Percentiles rank a stretch among this genome's conserved stretches.
Conservation (phyloP, 257 asterid species). For the Jacaranda mimosifolia region DNA sequence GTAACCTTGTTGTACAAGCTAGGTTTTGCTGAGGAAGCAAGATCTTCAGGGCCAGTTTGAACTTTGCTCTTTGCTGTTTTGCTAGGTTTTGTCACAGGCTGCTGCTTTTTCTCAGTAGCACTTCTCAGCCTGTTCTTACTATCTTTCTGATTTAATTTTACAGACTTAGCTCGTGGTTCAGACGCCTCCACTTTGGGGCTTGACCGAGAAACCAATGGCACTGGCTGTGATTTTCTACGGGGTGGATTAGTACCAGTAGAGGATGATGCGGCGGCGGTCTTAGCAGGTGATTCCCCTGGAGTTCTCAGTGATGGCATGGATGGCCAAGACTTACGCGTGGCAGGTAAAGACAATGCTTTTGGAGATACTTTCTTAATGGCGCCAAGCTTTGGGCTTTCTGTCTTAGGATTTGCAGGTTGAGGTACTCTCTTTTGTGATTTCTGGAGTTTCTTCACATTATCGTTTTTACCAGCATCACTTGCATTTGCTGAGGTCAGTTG, state of each 20-base stretch:
- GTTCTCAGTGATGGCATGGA: conserved; percentile 60
- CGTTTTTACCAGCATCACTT: conserved; percentile 47
- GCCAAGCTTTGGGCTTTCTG: conserved; percentile 48
- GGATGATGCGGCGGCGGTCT: conserved; percentile 42
- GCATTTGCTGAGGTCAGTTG: conserved; percentile 47
- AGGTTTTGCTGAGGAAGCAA: conserved; percentile 54
- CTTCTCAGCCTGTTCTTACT: conserved; percentile 46
- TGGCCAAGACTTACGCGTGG: conserved; percentile 70
- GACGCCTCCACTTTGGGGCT: conserved; percentile 50
- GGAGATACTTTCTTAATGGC: conserved; percentile 50
- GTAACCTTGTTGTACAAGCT: conserved; percentile 60
- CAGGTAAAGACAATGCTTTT: conserved; percentile 57
- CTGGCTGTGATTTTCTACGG: conserved; percentile 58
- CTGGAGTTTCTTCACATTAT: conserved; percentile 49
- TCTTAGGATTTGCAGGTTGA: conserved; percentile 48
- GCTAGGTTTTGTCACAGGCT: conserved; percentile 42
- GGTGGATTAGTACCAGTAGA: conserved; percentile 47
- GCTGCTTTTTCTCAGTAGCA: conserved; percentile 55
- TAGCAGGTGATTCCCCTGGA: conserved; percentile 51
- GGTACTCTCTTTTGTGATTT: conserved; percentile 46
- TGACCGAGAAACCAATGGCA: conserved; percentile 45
- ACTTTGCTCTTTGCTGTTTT: conserved; percentile 48
- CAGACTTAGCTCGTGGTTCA: conserved; percentile 46
- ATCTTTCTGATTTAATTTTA: conserved; percentile 44
- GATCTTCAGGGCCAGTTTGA: conserved; percentile 44